phyloP scores from a whole-genome alignment of 805 yeast genomes.

The Middelhovenomyces tepae region DNA sequence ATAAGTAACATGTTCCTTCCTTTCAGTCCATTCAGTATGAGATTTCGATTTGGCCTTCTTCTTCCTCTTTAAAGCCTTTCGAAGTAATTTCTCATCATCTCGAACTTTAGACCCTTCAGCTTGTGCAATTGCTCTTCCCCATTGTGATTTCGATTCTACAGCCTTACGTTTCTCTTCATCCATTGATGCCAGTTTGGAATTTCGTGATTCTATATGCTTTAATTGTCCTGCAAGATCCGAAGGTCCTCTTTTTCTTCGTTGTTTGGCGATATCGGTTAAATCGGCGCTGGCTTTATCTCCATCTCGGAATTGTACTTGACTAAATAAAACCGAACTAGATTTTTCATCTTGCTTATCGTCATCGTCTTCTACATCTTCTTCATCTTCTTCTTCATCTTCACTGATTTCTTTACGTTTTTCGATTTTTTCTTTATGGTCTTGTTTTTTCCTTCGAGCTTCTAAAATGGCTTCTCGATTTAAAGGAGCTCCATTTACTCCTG shows the following conservation, averaged over 20 bases:
- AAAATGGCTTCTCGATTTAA: slow-evolving; percentile 74
- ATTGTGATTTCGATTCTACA: slow-evolving; percentile 62
- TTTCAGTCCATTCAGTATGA: slow-evolving; percentile 85
- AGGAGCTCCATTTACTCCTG: slow-evolving; percentile 72
- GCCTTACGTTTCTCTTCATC: slow-evolving; percentile 53
- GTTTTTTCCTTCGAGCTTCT: slow-evolving; percentile 32
- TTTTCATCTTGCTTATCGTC: slow-evolving; percentile 34
- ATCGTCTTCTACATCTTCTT: slow-evolving; percentile 23
- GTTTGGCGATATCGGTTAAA: slow-evolving; percentile 41
- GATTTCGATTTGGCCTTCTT: slow-evolving; percentile 78
- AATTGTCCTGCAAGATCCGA: slow-evolving; percentile 81
- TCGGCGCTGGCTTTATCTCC: slow-evolving; percentile 76
- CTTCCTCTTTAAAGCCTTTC: slow-evolving; percentile 76
- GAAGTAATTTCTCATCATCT: slow-evolving; percentile 82
- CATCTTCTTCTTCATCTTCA: slow-evolving; percentile 31
- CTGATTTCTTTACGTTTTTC: slow-evolving; percentile 30
- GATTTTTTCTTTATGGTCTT: slow-evolving; percentile 31
- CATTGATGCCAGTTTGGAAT: slow-evolving; percentile 48
- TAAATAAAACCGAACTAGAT: slow-evolving; percentile 51
- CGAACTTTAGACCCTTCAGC: slow-evolving; percentile 83
- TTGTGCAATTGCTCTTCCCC: slow-evolving; percentile 77
- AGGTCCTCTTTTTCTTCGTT: slow-evolving; percentile 69
- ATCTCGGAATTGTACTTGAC: slow-evolving; percentile 73
- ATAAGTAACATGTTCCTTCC: slow-evolving; percentile 71
- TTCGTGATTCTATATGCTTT: slow-evolving; percentile 63